Evolutionary conservation across 1,139 yeast genomes (phyloP).

Genomic region (Hyphopichia fennica): DNA sequence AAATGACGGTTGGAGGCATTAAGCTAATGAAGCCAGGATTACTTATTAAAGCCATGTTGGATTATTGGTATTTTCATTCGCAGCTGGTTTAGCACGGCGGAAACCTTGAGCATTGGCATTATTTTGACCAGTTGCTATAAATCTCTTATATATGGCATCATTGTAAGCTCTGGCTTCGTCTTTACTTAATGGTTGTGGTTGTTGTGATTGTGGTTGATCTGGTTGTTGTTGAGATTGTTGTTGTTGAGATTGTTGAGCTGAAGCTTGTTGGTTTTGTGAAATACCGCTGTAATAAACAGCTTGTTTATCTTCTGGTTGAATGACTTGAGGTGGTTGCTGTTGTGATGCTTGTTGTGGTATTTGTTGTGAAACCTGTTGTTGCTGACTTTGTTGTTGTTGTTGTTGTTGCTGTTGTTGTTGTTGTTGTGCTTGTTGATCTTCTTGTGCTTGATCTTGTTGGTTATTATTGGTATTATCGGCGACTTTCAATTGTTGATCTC

Average conservation of each 20-base stretch:
- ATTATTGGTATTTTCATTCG: constrained; percentile 4
- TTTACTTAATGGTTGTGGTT: constrained; percentile 11
- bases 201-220: constrained; percentile 8
- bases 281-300: not conserved
- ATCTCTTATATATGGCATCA: constrained; percentile 7
- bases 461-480: constrained; percentile 24
- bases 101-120: constrained; percentile 3
- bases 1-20: no score
- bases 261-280: not conserved
- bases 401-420: constrained; percentile 10
- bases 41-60: constrained; percentile 14
- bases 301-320: not conserved
- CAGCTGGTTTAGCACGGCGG: constrained; percentile 5
- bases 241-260: constrained; percentile 9
- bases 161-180: constrained; percentile 3
- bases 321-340: constrained; percentile 6
- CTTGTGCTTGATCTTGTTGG: constrained; percentile 11
- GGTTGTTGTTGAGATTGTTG: constrained; percentile 11
- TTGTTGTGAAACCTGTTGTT: constrained; percentile 10
- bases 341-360: constrained; percentile 6
- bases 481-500: constrained; percentile 28
- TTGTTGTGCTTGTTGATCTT: constrained; percentile 11
- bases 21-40: no score
- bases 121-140: not conserved
- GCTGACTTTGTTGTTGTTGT: constrained; percentile 8